Conservation (phyloP, 179 eudicot species). For the Spinacia oleracea region DNA sequence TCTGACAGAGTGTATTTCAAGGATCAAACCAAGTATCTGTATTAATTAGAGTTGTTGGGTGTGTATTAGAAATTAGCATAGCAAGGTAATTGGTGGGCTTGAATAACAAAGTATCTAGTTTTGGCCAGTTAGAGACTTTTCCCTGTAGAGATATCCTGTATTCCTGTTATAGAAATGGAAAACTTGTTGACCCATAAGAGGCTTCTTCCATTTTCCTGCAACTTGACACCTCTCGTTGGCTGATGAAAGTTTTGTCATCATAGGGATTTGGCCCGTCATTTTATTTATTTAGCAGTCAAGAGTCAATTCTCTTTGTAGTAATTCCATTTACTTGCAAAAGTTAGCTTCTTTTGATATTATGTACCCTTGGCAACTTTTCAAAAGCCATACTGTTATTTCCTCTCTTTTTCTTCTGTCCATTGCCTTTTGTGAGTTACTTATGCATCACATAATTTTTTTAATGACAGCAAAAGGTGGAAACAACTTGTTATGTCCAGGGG, state of each 20-base stretch:
- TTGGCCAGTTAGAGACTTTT: neutral
- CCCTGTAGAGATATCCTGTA: neutral
- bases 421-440: conserved; percentile 3
- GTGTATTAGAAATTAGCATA: neutral
- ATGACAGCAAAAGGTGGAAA: conserved; percentile 85
- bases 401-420: neutral
- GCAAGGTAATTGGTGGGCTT: neutral
- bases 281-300: neutral
- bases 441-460: conserved; percentile 5
- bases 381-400: neutral
- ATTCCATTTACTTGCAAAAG: neutral
- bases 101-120: neutral
- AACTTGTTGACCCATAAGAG: neutral
- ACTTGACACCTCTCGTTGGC: neutral
- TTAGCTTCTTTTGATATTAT: neutral
- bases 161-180: neutral
- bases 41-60: neutral
- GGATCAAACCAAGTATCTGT: neutral
- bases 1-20: neutral
- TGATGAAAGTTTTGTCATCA: neutral
- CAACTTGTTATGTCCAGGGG: conserved; percentile 91
- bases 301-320: neutral
- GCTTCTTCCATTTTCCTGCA: conserved; percentile 7
- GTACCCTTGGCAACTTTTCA: conserved; percentile 1
- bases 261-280: neutral